Base-by-base conservation (phyloP, 2,329 filamentous ascomycete genomes). In the Teratosphaeria epicoccoides region DNA sequence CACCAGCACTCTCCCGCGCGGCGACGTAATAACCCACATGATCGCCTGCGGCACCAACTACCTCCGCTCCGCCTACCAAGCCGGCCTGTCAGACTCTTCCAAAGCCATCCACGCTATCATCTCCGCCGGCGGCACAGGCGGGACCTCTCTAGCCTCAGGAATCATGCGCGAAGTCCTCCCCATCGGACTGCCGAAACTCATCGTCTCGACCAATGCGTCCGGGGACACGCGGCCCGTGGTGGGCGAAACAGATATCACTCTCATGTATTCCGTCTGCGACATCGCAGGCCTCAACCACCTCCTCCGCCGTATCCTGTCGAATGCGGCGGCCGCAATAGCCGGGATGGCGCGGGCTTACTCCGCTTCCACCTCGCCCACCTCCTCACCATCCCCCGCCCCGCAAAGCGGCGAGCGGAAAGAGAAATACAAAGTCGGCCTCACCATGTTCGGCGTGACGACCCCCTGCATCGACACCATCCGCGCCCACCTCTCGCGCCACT, bases 361-460 rank as follows among this genome's bases (percentile, higher is more conserved):
- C 2, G 14, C 43, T 3, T 46, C 47, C 17, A 24, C 37, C n/a
- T n/a, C n/a, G n/a, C n/a, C n/a, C n/a, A n/a, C n/a, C n/a, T n/a
- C n/a, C n/a, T n/a, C n/a, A n/a, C n/a, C n/a, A n/a, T n/a, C n/a
- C n/a, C n/a, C n/a, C n/a, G n/a, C n/a, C n/a, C n/a, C n/a, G n/a
- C n/a, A n/a, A n/a, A n/a, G 11, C n/a, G 29, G 24, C 6, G 43
- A 51, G 9, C 45, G 45, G 24, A 20, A 54, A 26, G 29, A 57
- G 49, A 74, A 73, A 58, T 76, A 73, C 51, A 70, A 76, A 0
- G 71, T 87, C 6, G 84, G 76, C 0, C 76, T 87, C 23, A 85
- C 83, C 2, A 87, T 87, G 84, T 87, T 87, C 61, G 84, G 84
- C 2, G 83, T 87, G 6, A 88, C 84, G 0, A 87, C 83, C 0